Conservation (phyloP, 2,329 filamentous ascomycete genomes). For the Simplicillium aogashimaense region DNA sequence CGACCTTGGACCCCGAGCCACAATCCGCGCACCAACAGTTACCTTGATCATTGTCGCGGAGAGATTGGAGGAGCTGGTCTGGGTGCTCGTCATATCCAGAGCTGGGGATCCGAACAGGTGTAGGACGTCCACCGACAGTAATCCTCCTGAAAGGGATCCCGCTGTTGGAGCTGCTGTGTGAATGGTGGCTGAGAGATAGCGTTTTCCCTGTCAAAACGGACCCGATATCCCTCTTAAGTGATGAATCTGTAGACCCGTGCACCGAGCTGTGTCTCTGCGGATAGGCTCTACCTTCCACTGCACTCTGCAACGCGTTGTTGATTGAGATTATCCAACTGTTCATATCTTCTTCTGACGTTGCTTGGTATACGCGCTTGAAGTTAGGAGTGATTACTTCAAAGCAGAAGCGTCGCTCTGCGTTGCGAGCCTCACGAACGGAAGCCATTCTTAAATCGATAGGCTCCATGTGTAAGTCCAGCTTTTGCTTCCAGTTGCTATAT, state of each 20-base stretch:
- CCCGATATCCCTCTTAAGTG: constrained; percentile 75
- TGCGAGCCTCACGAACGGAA: constrained; percentile 89
- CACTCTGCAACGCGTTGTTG: constrained; percentile 94
- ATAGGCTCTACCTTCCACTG: constrained; percentile 71
- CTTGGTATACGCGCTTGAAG: constrained; percentile 93
- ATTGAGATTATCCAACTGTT: constrained; percentile 92
- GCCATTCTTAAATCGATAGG: constrained; percentile 96
- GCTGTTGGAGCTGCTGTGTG: constrained; percentile 31
- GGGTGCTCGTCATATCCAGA: constrained; percentile 72
- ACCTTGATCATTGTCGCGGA: constrained; percentile 83
- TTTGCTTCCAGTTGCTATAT: constrained; percentile 99
- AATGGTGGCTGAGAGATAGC: constrained; percentile 52
- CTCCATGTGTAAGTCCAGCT: constrained; percentile 91
- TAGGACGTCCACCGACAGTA: constrained; percentile 82
- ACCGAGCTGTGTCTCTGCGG: constrained; percentile 38
- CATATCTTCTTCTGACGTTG: constrained; percentile 97
- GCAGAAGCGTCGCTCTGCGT: constrained; percentile 89
- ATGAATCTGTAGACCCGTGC: constrained; percentile 33
- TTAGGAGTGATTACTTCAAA: constrained; percentile 98
- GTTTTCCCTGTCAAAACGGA: constrained; percentile 91
- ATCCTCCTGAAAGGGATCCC: constrained; percentile 69
- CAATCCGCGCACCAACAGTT: constrained; percentile 95
- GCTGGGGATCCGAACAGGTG: constrained; percentile 57
- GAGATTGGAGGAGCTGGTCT: constrained; percentile 74
- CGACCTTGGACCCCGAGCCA: constrained; percentile 81